Base-by-base conservation (phyloP, 768 basidiomycete genomes). In the Collybiopsis confluens region DNA sequence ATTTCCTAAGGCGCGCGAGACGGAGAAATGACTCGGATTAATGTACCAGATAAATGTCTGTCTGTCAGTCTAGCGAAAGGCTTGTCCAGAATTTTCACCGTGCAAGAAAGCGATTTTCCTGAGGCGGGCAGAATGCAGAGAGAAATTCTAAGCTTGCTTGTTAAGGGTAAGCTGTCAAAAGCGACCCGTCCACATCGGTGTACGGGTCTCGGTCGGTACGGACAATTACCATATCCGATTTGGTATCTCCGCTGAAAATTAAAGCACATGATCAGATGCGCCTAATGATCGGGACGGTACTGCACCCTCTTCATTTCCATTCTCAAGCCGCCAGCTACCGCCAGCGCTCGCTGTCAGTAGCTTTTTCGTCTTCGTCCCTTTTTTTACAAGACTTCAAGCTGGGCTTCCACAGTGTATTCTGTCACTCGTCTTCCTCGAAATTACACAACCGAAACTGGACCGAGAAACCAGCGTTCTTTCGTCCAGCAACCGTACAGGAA, bases 291-390 rank as follows among this genome's bases (percentile, higher is more conserved):
- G 47, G 47, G 36, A 48, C 47, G 47, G 35, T 24, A 16, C 33
- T 21, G 23, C 20, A 8, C 35, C 35, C 37, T 18, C n/a, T 48
- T 21, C 15, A 11, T 10, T n/a, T n/a, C 45, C 21, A 21, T n/a
- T n/a, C 45, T n/a, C 45, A 48, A 47, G 47, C 47, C 47, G 47
- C 30, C 47, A 20, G 47, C 35, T 33, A 46, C 28, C 37, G 47
- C 47, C 47, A 48, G 47, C 47, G 47, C 47, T 48, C 47, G 21
- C 21, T 35, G 33, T 33, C 30, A 33, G 30, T 13, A 33, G 5
- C 13, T 33, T 48, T 37, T 35, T 23, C 47, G 13, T 36, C 33
- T 48, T 11, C 35, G 21, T 23, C 36, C 46, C 20, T 47, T 36
- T 47, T 30, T 18, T n/a, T 33, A 20, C 35, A 15, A 35, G 37